These are phyloP conservation scores for Pleodorina starrii DNA, from an alignment of 139 green algal species.

Conservation along the genomic window DNA sequence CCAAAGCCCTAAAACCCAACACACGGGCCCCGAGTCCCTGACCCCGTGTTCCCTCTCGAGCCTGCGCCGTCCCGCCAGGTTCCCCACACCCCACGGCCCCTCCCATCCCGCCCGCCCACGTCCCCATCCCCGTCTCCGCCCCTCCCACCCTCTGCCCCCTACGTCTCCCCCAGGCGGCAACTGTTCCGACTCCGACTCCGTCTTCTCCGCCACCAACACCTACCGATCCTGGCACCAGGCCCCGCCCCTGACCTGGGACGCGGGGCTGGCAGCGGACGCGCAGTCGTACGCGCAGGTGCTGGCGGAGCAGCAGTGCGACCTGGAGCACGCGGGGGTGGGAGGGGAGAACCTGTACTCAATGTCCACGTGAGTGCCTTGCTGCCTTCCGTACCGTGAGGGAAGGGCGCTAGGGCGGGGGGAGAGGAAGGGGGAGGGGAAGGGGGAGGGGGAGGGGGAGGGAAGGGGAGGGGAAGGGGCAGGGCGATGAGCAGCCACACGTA, in stretches of 20 bases:
- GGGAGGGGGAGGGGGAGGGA: no score
- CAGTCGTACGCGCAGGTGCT: conserved; percentile 11
- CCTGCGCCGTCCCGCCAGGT: neutral
- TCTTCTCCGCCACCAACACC: neutral
- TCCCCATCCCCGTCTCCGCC: neutral
- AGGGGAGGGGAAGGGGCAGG: no score
- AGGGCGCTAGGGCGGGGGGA: no score
- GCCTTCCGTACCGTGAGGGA: no score
- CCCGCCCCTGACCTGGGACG: neutral
- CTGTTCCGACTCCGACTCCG: neutral
- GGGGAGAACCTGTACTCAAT: conserved; percentile 9
- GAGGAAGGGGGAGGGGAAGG: no score
- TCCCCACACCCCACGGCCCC: neutral
- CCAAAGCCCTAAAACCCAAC: no score
- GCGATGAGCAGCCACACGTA: no score
- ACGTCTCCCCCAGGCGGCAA: neutral
- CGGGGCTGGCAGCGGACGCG: neutral
- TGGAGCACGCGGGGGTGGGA: conserved; percentile 9
- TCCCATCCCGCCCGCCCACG: neutral
- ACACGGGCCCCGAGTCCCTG: no score
- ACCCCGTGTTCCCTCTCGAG: neutral
- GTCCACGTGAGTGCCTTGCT: neutral
- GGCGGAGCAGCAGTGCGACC: neutral
- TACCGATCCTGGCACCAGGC: conserved; percentile 11
- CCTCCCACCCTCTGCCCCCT: neutral